These are phyloP conservation scores for Diaporthe helianthi DNA, from an alignment of 2,329 filamentous ascomycete species.

Conservation along the genomic window DNA sequence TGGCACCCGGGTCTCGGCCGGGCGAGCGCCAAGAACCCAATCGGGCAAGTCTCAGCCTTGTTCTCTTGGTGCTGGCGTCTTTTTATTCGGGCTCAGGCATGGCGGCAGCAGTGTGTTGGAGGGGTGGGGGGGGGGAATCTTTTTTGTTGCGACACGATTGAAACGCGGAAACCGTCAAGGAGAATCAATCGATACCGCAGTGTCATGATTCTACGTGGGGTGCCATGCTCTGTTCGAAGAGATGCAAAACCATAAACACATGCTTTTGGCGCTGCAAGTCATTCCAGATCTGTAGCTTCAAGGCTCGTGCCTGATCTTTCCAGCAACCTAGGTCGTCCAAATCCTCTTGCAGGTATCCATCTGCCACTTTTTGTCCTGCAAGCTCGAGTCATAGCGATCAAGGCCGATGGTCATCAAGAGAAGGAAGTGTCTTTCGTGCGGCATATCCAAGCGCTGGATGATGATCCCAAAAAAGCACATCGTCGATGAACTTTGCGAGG, in stretches of 20 bases:
- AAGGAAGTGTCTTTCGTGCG: neutral
- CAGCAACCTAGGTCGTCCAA: neutral
- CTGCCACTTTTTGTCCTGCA: too few relatives aligned
- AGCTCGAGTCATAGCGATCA: too few relatives aligned
- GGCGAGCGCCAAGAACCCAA: neutral
- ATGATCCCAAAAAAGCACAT: neutral
- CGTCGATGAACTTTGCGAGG: too few relatives aligned
- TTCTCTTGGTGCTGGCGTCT: neutral
- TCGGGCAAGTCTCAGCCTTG: conserved; percentile 6
- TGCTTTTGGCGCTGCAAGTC: neutral
- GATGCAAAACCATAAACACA: too few relatives aligned
- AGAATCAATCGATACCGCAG: neutral
- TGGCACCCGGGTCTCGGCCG: neutral
- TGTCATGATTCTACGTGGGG: neutral
- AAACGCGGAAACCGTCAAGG: too few relatives aligned
- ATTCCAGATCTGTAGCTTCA: neutral
- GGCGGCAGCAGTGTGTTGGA: too few relatives aligned
- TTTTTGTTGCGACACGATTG: too few relatives aligned
- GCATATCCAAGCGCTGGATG: neutral
- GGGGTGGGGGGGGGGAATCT: too few relatives aligned
- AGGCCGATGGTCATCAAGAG: neutral
- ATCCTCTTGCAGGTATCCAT: neutral
- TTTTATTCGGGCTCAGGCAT: too few relatives aligned
- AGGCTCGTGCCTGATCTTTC: too few relatives aligned
- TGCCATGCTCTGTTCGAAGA: neutral